Base-by-base conservation (phyloP, 2,329 filamentous ascomycete genomes). In the Metarhizium sp. region DNA sequence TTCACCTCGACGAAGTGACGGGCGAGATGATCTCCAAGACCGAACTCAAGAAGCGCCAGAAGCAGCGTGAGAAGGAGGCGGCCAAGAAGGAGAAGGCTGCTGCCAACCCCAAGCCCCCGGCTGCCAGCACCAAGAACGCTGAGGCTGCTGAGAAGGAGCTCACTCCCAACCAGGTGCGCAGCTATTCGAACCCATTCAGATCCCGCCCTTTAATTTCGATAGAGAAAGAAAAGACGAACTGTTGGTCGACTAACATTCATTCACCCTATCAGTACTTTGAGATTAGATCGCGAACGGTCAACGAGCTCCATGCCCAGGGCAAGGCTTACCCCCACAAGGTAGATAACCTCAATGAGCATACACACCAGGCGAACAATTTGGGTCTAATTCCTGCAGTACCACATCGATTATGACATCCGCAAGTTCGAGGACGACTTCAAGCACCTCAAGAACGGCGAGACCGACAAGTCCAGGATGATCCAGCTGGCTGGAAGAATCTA, bases 31-130 rank as follows among this genome's bases (percentile, higher is more conserved):
- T 87, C 58, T 92, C 88, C 76, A 92, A 92, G 84, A 83, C 85
- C 16, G 87, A 92, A 75, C 78, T 97, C 71, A 99, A 99, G 90
- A 92, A 90, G 78, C 86, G 92, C 67, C 84, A 92, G 77, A 99
- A 99, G 89, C 81, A 86, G 69, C 86, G 92, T 62, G 84, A 92
- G 72, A 85, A 82, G 73, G 91, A 95, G 59, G 87, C 87, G 63
- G 89, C 91, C 76, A 96, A 95, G 86, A 85, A 85, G 64, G 85
- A 90, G 75, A 92, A 90, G 79, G 88, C 85, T 32, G 88, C 89
- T 53, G 78, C 82, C 52, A 85, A 90, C 72, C 78, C 87, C 78
- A 60, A 84, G 87, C 59, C 90, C 67, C 74, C 20, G 64, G 67
- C 57, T 83, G 36, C 87, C 59, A 57, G 60, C 59, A 69, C 65